Base-by-base conservation (phyloP, 106 monocot species). In the Iris macrosiphon region DNA sequence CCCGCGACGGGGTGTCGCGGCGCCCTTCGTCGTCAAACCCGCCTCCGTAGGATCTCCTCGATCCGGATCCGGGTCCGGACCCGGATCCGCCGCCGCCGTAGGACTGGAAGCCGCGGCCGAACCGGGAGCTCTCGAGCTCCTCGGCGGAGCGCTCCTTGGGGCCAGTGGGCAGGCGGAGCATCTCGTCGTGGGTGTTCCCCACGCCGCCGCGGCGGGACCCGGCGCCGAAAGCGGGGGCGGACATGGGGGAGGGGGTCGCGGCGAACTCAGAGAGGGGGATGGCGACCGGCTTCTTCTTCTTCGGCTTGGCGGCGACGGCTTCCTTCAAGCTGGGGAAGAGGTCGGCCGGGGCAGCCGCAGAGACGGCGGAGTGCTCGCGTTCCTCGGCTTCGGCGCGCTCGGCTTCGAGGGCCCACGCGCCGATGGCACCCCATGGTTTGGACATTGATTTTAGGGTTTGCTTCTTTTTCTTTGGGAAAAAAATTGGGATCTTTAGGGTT, bases 401-500 rank as follows among this genome's bases (percentile, higher is more conserved):
- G 37, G 86, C 77, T n/a, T 99, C 98, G 55, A 84, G 80, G 27
- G 98, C 98, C 98, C 98, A 99, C 11, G 87, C 83, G 31, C 84
- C 87, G 35, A 71, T 70, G 51, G 61, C 65, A 8, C 85, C 89
- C 98, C 98, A 99, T 19, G 91, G 72, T 18, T 87, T 91, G 10
- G 78, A 66, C 77, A 81, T 87, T 25, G 23, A 24, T 4, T 35
- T 35, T 35, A 6, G 34, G 7, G 34, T 6, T 4, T 10, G 34
- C 4, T 4, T 35, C 10, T 35, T 35, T 23, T 49, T 13, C 6
- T 37, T 9, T 21, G 15, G 11, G n/a, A 15, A 1, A 13, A 8
- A 37, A 15, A n/a, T n/a, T n/a, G 49, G 62, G 52, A 43, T 35
- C 24, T 40, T 17, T 31, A 43, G 41, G 58, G 58, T 64, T 64